Percentiles rank a stretch among this genome's conserved stretches.
Conservation (phyloP, 176 grass and related monocot genomes). For the Poa annua region DNA sequence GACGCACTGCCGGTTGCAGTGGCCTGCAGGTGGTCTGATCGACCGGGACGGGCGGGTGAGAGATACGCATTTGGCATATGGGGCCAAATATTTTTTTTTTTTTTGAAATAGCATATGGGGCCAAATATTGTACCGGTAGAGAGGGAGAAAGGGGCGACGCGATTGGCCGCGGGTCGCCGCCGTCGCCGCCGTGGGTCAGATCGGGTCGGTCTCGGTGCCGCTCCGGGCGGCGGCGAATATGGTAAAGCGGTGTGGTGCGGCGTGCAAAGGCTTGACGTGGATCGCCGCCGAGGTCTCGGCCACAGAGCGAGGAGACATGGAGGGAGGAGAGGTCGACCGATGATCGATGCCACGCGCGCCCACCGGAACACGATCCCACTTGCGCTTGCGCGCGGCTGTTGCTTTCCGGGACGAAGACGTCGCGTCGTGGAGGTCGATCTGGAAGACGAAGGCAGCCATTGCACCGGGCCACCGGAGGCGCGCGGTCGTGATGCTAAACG, state of each 20-base stretch:
- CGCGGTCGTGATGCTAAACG: too few species aligned
- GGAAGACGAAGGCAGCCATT: too few species aligned
- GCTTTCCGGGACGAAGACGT: neutral
- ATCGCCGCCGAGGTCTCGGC: neutral
- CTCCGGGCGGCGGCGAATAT: neutral
- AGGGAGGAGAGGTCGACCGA: neutral
- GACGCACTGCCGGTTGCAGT: neutral
- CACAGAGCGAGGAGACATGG: neutral
- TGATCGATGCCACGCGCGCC: neutral
- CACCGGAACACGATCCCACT: slow-evolving; percentile 9
- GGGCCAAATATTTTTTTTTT: too few species aligned
- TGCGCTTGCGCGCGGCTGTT: neutral
- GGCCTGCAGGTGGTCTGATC: too few species aligned
- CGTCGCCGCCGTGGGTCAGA: neutral
- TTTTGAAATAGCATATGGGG: neutral
- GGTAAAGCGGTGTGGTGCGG: neutral
- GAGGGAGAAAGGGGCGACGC: neutral
- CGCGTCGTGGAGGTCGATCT: neutral
- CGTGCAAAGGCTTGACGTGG: slow-evolving; percentile 4
- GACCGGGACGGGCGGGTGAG: too few species aligned
- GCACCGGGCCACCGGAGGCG: too few species aligned
- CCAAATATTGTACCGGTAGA: neutral
- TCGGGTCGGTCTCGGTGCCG: neutral
- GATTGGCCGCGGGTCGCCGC: slow-evolving; percentile 5
- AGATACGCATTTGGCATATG: neutral